A percentile compares a stretch with the other conserved stretches of the same genome.
phyloP scores from a whole-genome alignment of 495 filamentous ascomycete species.

The Bathelium albidoporum region DNA sequence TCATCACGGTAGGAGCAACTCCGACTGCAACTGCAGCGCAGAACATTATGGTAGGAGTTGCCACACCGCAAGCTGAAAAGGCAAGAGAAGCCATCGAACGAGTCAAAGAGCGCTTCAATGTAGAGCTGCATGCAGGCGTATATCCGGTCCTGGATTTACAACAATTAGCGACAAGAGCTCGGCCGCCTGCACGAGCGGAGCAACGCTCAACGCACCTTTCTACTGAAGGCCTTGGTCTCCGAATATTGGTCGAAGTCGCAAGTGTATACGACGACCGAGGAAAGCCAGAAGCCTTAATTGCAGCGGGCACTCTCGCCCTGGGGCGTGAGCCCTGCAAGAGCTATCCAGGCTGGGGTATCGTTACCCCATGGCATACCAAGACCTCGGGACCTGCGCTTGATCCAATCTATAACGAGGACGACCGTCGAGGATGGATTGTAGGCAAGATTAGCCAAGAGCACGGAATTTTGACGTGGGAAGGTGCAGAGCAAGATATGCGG shows the following conservation, averaged over 20 bases:
- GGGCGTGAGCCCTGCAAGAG: constrained; percentile 65
- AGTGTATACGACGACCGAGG: constrained; percentile 56
- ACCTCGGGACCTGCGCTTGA: constrained; percentile 1
- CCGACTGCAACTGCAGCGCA: constrained; percentile 58
- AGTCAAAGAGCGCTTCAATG: constrained; percentile 28
- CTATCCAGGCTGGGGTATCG: constrained; percentile 65
- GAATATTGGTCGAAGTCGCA: constrained; percentile 61
- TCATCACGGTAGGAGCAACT: constrained; percentile 70
- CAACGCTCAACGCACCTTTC: constrained; percentile 27
- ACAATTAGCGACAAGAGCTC: constrained; percentile 63
- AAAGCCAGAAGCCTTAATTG: constrained; percentile 56
- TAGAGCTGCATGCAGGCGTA: constrained; percentile 65
- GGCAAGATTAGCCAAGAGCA: constrained; percentile 34
- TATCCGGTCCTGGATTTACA: constrained; percentile 73
- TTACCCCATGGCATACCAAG: constrained; percentile 33
- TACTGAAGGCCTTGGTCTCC: constrained; percentile 52
- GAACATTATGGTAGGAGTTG: constrained; percentile 31
- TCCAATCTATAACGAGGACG: constrained; percentile 23
- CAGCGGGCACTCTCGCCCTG: constrained; percentile 59
- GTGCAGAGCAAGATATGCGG: constrained; percentile 41
- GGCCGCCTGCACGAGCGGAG: constrained; percentile 23
- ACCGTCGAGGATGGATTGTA: constrained; percentile 32
- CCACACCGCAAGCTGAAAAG: constrained; percentile 18
- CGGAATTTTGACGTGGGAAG: constrained; percentile 35
- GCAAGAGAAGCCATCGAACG: constrained; percentile 21